Evolutionary conservation across 2,329 filamentous ascomycete genomes (phyloP).

Genomic region (Whalleya microplaca): DNA sequence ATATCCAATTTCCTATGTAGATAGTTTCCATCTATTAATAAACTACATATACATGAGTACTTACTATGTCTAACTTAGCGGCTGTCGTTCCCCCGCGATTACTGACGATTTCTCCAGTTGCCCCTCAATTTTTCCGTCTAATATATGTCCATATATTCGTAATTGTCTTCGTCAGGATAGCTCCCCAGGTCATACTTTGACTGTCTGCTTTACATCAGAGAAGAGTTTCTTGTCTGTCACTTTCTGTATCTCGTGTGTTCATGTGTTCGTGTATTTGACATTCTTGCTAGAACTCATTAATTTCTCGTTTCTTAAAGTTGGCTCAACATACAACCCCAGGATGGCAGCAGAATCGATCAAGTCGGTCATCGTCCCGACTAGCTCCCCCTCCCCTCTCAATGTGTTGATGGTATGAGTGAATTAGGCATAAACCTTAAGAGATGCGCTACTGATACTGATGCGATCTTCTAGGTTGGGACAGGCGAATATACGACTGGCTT

Average conservation of each 20-base stretch:
- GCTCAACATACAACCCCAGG: neutral
- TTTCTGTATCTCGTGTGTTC: neutral
- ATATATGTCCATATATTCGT: neutral
- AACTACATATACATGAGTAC: neutral
- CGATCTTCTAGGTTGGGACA: slow-evolving; percentile 69
- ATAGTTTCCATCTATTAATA: too few relatives aligned
- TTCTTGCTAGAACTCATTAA: neutral
- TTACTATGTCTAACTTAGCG: neutral
- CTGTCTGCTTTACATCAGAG: neutral
- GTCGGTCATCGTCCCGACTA: slow-evolving; percentile 20
- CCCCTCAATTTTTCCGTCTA: slow-evolving; percentile 45
- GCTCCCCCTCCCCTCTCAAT: slow-evolving; percentile 54
- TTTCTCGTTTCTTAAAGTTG: neutral
- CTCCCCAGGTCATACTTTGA: slow-evolving; percentile 19
- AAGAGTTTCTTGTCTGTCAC: neutral
- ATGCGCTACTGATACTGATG: slow-evolving; percentile 14
- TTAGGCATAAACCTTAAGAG: neutral
- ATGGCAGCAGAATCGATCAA: slow-evolving; percentile 31
- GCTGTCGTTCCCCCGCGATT: neutral
- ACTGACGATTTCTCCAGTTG: slow-evolving; percentile 25
- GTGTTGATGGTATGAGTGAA: slow-evolving; percentile 65
- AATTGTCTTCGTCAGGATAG: slow-evolving; percentile 11
- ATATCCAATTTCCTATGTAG: too few relatives aligned
- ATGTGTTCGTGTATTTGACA: neutral
- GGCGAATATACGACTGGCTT: slow-evolving; percentile 98